Evolutionary conservation across 2,329 filamentous ascomycete species (phyloP).

Genomic region (Coniochaeta sp.): DNA sequence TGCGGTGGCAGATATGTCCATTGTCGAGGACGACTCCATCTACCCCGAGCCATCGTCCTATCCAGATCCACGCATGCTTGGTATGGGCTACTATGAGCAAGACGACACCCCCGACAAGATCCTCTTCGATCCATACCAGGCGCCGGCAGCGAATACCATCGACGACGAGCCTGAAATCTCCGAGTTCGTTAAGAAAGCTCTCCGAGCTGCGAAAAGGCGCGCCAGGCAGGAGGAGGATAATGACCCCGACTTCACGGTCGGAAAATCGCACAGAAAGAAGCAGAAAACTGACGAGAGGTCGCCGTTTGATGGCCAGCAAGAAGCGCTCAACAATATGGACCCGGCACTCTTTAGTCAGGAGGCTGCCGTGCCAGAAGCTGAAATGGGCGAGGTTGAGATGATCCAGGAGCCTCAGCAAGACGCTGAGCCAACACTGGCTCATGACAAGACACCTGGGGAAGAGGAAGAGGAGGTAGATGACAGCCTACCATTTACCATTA

Average conservation of each 20-base stretch:
- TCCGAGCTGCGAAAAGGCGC: conserved; percentile 45
- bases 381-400: background rate
- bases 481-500: conserved; percentile 29
- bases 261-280: conserved; percentile 30
- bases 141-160: conserved; percentile 36
- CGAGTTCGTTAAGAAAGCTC: conserved; percentile 47
- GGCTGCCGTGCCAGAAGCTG: conserved; percentile 9
- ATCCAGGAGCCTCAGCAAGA: background rate
- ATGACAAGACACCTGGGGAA: background rate
- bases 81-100: conserved; percentile 55
- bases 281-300: conserved; percentile 25
- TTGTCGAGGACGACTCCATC: conserved; percentile 17
- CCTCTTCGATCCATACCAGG: conserved; percentile 51
- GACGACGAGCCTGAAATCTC: conserved; percentile 38
- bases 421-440: background rate
- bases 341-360: conserved; percentile 36
- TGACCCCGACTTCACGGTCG: conserved; percentile 40
- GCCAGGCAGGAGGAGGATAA: conserved; percentile 45
- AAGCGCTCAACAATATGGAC: conserved; percentile 39
- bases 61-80: conserved; percentile 46
- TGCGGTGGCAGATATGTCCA: conserved; percentile 22
- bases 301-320: conserved; percentile 21
- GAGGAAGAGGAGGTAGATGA: conserved; percentile 7
- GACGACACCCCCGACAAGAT: conserved; percentile 51
- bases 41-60: conserved; percentile 30